Percentiles rank a stretch among this genome's conserved stretches.
phyloP scores from a whole-genome alignment of 768 basidiomycete species.

The Suillus variegatus region DNA sequence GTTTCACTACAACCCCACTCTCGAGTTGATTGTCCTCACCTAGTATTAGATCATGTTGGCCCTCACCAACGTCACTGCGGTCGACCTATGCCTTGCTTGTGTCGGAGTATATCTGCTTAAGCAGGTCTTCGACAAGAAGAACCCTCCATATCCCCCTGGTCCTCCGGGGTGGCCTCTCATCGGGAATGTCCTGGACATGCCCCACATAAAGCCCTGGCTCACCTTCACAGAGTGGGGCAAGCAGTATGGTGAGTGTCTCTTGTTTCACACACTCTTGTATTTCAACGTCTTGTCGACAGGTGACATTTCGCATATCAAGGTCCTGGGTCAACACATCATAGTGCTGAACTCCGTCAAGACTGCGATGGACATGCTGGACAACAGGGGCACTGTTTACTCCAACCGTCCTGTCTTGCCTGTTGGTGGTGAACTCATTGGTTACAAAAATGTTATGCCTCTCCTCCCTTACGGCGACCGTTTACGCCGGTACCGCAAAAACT shows the following conservation, averaged over 20 bases:
- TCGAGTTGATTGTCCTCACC: background rate
- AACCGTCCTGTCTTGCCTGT: slow-evolving; percentile 55
- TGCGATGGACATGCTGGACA: slow-evolving; percentile 62
- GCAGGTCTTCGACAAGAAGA: slow-evolving; percentile 20
- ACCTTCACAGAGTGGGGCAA: slow-evolving; percentile 46
- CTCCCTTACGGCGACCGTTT: slow-evolving; percentile 42
- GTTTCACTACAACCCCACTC: background rate
- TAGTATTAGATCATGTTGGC: slow-evolving; percentile 5
- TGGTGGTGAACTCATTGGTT: slow-evolving; percentile 36
- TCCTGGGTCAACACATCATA: slow-evolving; percentile 60
- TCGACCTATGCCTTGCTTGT: slow-evolving; percentile 34
- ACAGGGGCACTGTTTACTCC: slow-evolving; percentile 65
- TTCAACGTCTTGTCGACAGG: slow-evolving; percentile 36
- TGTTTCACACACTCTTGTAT: background rate
- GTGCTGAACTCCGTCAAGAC: slow-evolving; percentile 52
- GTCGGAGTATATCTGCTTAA: slow-evolving; percentile 30
- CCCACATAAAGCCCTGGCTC: slow-evolving; percentile 45
- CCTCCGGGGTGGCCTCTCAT: slow-evolving; percentile 45
- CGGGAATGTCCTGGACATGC: slow-evolving; percentile 53
- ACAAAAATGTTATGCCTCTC: slow-evolving; percentile 36
- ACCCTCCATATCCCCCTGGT: slow-evolving; percentile 43
- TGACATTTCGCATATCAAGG: slow-evolving; percentile 58
- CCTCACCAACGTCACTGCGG: slow-evolving; percentile 26
- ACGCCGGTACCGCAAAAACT: slow-evolving; percentile 41
- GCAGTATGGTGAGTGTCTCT: slow-evolving; percentile 38